These are phyloP conservation scores for Discostella pseudostelligera DNA, from an alignment of 108 stramenopile species.

Conservation along the genomic window DNA sequence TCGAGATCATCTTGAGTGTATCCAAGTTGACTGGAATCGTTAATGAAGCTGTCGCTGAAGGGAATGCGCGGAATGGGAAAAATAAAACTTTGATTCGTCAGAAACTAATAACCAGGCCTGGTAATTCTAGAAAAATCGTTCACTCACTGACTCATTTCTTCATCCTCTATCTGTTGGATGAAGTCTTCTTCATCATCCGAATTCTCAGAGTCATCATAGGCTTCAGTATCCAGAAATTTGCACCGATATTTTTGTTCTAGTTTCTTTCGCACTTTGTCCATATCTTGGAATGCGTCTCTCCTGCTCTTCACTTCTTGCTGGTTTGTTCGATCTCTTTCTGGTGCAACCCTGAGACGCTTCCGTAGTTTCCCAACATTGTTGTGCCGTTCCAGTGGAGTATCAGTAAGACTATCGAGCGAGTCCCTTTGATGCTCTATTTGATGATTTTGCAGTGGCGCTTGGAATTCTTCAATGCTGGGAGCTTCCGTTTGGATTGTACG, in stretches of 20 bases:
- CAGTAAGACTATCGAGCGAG: conserved; percentile 16
- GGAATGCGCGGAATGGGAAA: background rate
- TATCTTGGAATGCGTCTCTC: conserved; percentile 5
- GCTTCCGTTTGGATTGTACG: too few relatives aligned
- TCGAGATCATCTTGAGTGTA: conserved; percentile 81
- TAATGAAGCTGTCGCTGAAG: conserved; percentile 64
- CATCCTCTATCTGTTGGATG: conserved; percentile 61
- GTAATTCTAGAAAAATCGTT: background rate
- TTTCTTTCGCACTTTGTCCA: conserved; percentile 32
- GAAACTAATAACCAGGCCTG: background rate
- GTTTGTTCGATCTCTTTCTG: too few relatives aligned
- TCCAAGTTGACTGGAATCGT: conserved; percentile 78
- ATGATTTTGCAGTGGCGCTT: background rate
- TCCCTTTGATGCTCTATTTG: background rate
- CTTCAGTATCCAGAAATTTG: conserved; percentile 61
- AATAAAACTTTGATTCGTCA: background rate
- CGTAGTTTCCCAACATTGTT: conserved; percentile 15
- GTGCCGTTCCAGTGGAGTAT: conserved; percentile 11
- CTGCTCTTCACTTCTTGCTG: conserved; percentile 4
- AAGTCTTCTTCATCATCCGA: conserved; percentile 52
- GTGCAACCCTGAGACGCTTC: conserved; percentile 32
- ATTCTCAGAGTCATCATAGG: conserved; percentile 45
- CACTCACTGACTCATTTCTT: conserved; percentile 41
- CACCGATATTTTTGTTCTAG: conserved; percentile 35
- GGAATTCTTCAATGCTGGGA: too few relatives aligned